Base-by-base conservation (phyloP, 139 green algal genomes). In the Tetratostichococcus sp. region DNA sequence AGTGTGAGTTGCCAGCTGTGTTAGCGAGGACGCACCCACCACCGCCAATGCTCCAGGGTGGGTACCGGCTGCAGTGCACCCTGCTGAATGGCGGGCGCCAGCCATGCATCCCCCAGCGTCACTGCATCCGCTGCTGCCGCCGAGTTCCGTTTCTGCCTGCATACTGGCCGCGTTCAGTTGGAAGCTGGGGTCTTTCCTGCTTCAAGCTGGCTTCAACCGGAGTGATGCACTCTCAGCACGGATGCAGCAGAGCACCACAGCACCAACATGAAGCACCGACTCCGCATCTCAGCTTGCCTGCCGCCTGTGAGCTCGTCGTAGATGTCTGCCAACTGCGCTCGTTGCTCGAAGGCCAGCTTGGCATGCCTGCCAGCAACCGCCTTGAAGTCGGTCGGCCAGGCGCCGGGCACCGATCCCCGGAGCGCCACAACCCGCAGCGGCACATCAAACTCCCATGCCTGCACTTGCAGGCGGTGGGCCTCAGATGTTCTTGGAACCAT, bases 91-190 rank as follows among this genome's bases (percentile, higher is more conserved):
- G 89, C 92, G 8, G 85, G 75, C 0, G 34, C 80, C 69, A 97
- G 83, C 88, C 88, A 97, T 3, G 80, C 78, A 77, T 97, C 93
- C 0, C 92, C 92, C 69, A 97, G 66, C 0, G 85, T 94, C 0
- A 91, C 89, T 19, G 86, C 83, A 75, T 96, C 91, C 11, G 89
- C 91, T 0, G 65, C 79, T 0, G 75, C 86, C 19, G 83, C 80
- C 57, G 70, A 70, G 11, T 62, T 62, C 6, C 75, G 77, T 19
- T 69, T 85, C 57, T 88, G 79, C 66, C 71, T 87, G 80, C 80
- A 84, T 35, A 62, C n/a, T n/a, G n/a, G n/a, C n/a, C n/a, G n/a
- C n/a, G n/a, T n/a, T n/a, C n/a, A n/a, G n/a, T n/a, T n/a, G n/a
- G n/a, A n/a, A n/a, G n/a, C n/a, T n/a, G n/a, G n/a, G n/a, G n/a